Evolutionary conservation across 148 eudicot species (phyloP), one percentile per base, ranked within the genome.

Genomic region (Vaccinium macrocarpon): DNA sequence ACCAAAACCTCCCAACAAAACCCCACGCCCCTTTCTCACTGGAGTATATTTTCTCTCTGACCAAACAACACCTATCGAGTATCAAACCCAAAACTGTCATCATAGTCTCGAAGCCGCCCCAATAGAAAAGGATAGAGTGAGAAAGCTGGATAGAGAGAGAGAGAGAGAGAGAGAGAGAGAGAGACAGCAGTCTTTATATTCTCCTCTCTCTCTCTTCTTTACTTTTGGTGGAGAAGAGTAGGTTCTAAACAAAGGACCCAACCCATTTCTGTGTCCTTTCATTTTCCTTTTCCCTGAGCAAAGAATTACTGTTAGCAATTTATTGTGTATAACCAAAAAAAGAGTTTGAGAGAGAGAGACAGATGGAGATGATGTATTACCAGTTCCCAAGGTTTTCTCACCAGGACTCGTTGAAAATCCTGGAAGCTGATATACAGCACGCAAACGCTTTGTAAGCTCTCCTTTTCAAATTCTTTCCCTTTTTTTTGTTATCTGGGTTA

Each of bases 351-450:
- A 84, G 53, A 79, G 53, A 70, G 83, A 70, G 29, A 79, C 21
- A 78, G 84, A 92, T 93, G 94, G 98, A 94, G 82, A 91, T 90
- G 98, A 79, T 91, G 89, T 86, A 91, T 81, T 89, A 93, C 74
- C 95, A 93, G 86, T 84, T 93, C 53, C 92, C 91, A 9, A 93
- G 88, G 84, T 84, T 82, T 81, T 91, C 98, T 32, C 90, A 87
- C 87, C 84, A 90, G 83, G 97, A 95, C 52, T 92, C 95, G 48
- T 80, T 93, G 80, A 93, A 90, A 81, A 89, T 90, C 62, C 78
- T 95, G 53, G 98, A 95, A 86, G 90, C 95, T 87, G 98, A 95
- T 92, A 92, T 95, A 76, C 95, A 92, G 79, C 94, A 92, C 86
- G 98, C 98, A 32, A 95, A 93, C 90, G 86, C 95, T 84, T 25